These are phyloP conservation scores for Maudiozyma saulgeensis DNA, from an alignment of 805 yeast species.

Conservation along the genomic window DNA sequence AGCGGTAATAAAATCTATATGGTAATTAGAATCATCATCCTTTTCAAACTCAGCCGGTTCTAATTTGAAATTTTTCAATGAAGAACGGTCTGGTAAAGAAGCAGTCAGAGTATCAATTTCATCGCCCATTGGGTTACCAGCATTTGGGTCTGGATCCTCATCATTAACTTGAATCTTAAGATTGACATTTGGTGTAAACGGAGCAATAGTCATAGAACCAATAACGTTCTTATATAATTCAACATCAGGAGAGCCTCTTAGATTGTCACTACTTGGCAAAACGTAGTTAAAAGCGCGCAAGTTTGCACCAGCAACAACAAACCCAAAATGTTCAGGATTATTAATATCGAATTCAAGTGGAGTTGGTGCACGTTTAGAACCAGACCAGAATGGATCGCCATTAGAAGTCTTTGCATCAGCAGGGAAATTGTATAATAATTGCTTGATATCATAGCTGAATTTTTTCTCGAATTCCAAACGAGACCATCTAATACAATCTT, in stretches of 20 bases:
- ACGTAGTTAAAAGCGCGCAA: slow-evolving; percentile 87
- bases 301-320: slow-evolving; percentile 82
- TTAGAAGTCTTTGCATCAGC: slow-evolving; percentile 80
- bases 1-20: slow-evolving; percentile 90
- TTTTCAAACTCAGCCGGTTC: slow-evolving; percentile 92
- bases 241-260: neutral
- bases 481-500: slow-evolving; percentile 94
- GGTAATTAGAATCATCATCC: slow-evolving; percentile 95
- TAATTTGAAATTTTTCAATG: slow-evolving; percentile 80
- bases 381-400: slow-evolving; percentile 96
- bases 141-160: slow-evolving; percentile 82
- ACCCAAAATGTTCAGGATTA: slow-evolving; percentile 70
- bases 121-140: slow-evolving; percentile 42
- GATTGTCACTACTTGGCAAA: slow-evolving; percentile 26
- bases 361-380: slow-evolving; percentile 92
- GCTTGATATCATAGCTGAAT: slow-evolving; percentile 78
- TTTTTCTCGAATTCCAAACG: slow-evolving; percentile 79
- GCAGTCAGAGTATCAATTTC: slow-evolving; percentile 62
- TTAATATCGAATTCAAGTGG: slow-evolving; percentile 71
- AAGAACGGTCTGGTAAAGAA: slow-evolving; percentile 77
- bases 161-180: slow-evolving; percentile 77
- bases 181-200: slow-evolving; percentile 67
- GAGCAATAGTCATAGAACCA: slow-evolving; percentile 40
- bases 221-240: slow-evolving; percentile 46
- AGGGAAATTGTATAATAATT: slow-evolving; percentile 89